Evolutionary conservation across 495 filamentous ascomycete species (phyloP), one percentile per base, ranked within the genome.

Genomic region (Delitschia confertaspora): DNA sequence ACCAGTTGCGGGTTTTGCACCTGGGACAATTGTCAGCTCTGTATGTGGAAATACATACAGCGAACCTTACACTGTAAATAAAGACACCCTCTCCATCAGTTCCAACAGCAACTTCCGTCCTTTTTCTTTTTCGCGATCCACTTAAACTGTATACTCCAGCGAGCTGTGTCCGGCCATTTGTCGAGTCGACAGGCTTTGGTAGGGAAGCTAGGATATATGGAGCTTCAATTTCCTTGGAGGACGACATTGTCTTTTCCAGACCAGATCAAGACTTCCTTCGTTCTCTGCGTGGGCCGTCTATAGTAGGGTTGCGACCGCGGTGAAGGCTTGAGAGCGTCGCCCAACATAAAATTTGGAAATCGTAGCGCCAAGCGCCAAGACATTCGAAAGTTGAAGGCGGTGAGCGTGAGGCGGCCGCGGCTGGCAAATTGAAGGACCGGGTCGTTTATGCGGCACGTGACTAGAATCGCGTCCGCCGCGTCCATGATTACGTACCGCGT

Each of bases 1-100:
- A 89, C 69, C 23, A 88, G 73, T 43, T 78, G 80, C n/a, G 85
- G 77, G 1, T 79, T 81, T 60, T 83, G 78, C 17, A 93, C 69
- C 86, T 93, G 49, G 61, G 23, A 3, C 29, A 21, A 23, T 19
- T 30, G 47, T 44, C 47, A 38, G 18, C 4, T 11, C 22, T 14
- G 27, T 16, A 14, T 6, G 5, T 31, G 23, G 14, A 23, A 21
- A 1, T 3, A 10, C 1, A 13, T n/a, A 38, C 38, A 19, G 13
- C 2, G 20, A 2, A 29, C 72, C 57, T 14, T 65, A 98, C 89
- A 72, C 95, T 82, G 66, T 95, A 95, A 34, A 99, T 78, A 59
- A 87, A 91, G 10, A 95, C 72, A 10, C 84, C 81, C 58, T 95
- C 87, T 42, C 88, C 87, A 65, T 99, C 87, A 55, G 95, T 78